Evolutionary conservation across 768 basidiomycete genomes (phyloP).

Genomic region (Hypholoma fasciculare): DNA sequence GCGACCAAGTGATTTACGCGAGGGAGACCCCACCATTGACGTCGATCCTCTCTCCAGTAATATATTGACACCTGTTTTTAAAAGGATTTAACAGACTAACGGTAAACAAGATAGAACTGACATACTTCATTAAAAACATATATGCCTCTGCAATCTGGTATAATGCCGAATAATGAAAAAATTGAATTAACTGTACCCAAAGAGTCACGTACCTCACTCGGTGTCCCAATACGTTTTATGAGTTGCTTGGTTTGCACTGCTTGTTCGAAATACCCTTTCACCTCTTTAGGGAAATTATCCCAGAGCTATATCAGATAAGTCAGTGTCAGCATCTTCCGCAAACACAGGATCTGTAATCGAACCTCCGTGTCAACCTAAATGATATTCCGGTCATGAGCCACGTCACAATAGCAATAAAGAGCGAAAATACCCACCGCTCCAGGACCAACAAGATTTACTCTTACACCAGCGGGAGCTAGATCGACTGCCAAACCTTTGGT

Average conservation of each 20-base stretch:
- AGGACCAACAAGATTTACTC: conserved; percentile 1
- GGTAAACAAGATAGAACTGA: neutral
- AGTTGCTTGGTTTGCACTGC: neutral
- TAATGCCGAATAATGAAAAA: too few species aligned
- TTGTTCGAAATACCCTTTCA: neutral
- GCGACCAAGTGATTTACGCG: too few species aligned
- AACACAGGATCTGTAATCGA: neutral
- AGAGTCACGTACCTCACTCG: neutral
- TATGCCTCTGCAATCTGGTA: conserved; percentile 4
- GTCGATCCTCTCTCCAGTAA: conserved; percentile 3
- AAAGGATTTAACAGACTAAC: neutral
- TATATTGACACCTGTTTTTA: neutral
- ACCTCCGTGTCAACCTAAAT: neutral
- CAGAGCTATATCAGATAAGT: neutral
- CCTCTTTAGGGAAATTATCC: neutral
- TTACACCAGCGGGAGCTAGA: neutral
- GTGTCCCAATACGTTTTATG: neutral
- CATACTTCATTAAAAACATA: conserved; percentile 8
- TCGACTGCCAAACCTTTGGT: conserved; percentile 3
- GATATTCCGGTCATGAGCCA: too few species aligned
- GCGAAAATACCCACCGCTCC: neutral
- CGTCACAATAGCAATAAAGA: neutral
- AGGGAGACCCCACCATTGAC: neutral
- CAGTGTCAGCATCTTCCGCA: too few species aligned
- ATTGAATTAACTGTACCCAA: neutral